Conservation (phyloP, 2,329 filamentous ascomycete species). For the Pestalotiopsis fici region DNA sequence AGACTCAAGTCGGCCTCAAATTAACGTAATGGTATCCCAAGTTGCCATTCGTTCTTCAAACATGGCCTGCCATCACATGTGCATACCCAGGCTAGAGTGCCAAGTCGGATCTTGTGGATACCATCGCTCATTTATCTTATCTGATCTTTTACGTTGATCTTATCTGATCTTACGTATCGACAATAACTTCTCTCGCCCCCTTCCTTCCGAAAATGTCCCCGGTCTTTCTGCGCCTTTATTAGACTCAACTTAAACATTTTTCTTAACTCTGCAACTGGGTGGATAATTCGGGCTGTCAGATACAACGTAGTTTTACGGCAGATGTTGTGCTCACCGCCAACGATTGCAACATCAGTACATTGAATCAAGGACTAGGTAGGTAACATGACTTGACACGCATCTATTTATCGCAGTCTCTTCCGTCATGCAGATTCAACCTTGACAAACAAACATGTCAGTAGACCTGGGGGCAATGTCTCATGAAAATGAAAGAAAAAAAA, state of each 20-base stretch:
- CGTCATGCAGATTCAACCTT: too few species aligned
- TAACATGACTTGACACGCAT: too few species aligned
- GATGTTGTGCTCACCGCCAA: background rate
- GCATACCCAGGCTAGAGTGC: background rate
- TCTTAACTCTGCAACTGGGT: too few species aligned
- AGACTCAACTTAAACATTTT: background rate
- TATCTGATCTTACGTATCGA: background rate
- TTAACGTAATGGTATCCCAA: background rate
- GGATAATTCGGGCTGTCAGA: too few species aligned
- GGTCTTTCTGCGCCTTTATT: background rate
- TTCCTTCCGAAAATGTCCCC: background rate
- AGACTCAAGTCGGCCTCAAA: background rate
- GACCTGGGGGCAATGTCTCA: too few species aligned
- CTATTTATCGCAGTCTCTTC: too few species aligned
- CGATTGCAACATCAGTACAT: background rate
- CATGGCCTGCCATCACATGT: too few species aligned
- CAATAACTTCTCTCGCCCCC: background rate
- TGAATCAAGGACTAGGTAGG: background rate
- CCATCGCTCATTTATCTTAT: background rate
- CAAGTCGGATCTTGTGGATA: background rate
- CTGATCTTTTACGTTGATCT: background rate
- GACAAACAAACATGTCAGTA: too few species aligned
- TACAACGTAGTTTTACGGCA: background rate
- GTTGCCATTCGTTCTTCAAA: background rate
- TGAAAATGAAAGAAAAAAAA: too few species aligned